Base-by-base conservation (phyloP, 495 filamentous ascomycete species). In the Neurospora sp. region DNA sequence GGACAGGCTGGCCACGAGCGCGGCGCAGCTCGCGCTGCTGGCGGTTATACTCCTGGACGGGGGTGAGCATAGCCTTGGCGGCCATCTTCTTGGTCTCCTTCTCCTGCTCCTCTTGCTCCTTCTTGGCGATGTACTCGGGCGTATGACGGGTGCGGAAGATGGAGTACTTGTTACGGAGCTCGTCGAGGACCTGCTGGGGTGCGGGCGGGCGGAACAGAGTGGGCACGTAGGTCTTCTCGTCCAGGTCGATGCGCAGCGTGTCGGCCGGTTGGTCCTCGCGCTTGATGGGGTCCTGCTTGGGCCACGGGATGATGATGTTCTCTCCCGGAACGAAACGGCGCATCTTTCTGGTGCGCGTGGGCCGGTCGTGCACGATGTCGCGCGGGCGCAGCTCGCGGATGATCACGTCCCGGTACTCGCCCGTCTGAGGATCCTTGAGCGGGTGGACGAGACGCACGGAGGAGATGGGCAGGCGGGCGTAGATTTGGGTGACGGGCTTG, bases 81-180 rank as follows among this genome's bases (percentile, higher is more conserved):
- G 84, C 79, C 82, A 85, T 83, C 82, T 83, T 75, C 75, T 84
- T 79, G 75, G 87, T 83, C 79, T 87, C 85, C 83, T 89, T 88
- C 79, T 84, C 88, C 71, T 85, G 82, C 74, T 89, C 88, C 81
- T 90, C 88, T 75, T 87, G 87, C 83, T 87, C 82, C 82, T 89
- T 90, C 86, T 79, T 84, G 72, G 82, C 87, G 40, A 92, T 79
- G 80, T 90, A 93, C 77, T 89, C 88, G 72, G 84, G 83, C 44
- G 94, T 92, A 80, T 97, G 94, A 35, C 94, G 84, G 54, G 88
- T 92, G 75, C 95, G 88, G 90, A 93, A 97, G 75, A 88, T 89
- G 74, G 88, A 90, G 88, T 91, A 98, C 77, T 91, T 92, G 83
- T 91, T 91, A 75, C 96, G 87, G 79, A 98, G 85, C 85, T 98